Base-by-base conservation (phyloP, 2,329 filamentous ascomycete genomes). In the Scedosporium boydii region DNA sequence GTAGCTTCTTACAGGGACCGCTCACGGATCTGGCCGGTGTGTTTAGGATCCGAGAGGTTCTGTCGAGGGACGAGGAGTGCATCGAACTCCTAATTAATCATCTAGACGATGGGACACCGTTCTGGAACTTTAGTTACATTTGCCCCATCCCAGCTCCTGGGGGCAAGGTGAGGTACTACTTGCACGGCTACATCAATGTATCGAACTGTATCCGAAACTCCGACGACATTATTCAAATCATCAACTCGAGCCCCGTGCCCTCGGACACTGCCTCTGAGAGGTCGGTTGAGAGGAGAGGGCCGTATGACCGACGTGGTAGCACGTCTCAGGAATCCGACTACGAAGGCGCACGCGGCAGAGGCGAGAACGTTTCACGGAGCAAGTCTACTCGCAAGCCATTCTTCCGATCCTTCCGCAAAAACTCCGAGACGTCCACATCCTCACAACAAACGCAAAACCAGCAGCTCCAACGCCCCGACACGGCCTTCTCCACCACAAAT, bases 101-200 rank as follows among this genome's bases (percentile, higher is more conserved):
- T 63, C 75, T 75, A 18, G 78, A 80, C 62, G 78, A 78, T 57
- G 81, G 80, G 7, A 74, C 77, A 23, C 79, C 80, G 0, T 84
- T 83, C 66, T 84, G 80, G 81, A 86, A 85, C 59, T 68, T 86
- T 7, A 71, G 86, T 0, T 84, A 81, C 59, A 70, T 80, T 1
- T 77, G 80, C 57, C 83, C 84, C 0, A 70, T 87, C 0, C 73
- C 77, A 26, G 78, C 84, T 63, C 69, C 71, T 0, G 66, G 73
- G 0, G 82, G 82, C 3, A 77, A 76, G 6, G 70, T 81, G 1
- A 74, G 73, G 0, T 84, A 80, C 69, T 83, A 80, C 66, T 74
- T 87, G 16, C 82, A 81, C 0, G 82, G 78, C 0, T 81, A 86
- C 64, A 77, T 86, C 60, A 81, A 87, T 65, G 79, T 84, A 14